Evolutionary conservation across 306 rosid genomes (phyloP).

Genomic region (Ormosia semicastrata): DNA sequence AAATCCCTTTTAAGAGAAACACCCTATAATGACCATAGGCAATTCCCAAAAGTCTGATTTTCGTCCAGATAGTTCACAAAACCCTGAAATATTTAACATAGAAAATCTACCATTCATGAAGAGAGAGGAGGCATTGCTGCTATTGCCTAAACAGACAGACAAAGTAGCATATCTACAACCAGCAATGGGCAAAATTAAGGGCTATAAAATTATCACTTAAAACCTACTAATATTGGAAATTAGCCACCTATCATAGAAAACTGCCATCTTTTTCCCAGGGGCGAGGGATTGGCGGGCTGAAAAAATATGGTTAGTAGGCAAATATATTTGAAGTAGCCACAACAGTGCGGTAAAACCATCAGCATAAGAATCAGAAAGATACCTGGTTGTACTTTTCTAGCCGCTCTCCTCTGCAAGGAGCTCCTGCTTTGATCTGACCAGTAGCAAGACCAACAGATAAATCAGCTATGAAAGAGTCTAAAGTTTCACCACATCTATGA

Average conservation of each 20-base stretch:
- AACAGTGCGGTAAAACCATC: slow-evolving; percentile 9
- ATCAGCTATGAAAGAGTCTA: slow-evolving; percentile 88
- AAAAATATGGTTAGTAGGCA: background rate
- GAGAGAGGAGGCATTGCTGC: background rate
- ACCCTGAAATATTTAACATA: background rate
- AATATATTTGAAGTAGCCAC: slow-evolving; percentile 14
- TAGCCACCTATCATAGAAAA: background rate
- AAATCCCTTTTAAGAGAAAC: background rate
- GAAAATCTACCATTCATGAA: background rate
- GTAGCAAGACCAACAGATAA: slow-evolving; percentile 88
- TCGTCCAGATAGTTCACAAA: background rate
- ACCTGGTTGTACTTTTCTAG: slow-evolving; percentile 96
- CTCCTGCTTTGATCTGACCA: slow-evolving; percentile 93
- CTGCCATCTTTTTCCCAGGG: background rate
- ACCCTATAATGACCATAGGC: background rate
- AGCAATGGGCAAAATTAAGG: background rate
- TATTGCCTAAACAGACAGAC: background rate
- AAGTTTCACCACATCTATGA: slow-evolving; percentile 93
- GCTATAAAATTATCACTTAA: background rate
- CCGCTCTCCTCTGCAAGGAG: slow-evolving; percentile 98
- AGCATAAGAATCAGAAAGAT: slow-evolving; percentile 26
- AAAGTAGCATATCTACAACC: background rate
- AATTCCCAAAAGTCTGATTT: background rate
- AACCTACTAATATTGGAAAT: background rate
- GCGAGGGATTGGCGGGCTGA: background rate